phyloP scores from a whole-genome alignment of 176 grass and related monocot genomes.

The Oryza australiensis region DNA sequence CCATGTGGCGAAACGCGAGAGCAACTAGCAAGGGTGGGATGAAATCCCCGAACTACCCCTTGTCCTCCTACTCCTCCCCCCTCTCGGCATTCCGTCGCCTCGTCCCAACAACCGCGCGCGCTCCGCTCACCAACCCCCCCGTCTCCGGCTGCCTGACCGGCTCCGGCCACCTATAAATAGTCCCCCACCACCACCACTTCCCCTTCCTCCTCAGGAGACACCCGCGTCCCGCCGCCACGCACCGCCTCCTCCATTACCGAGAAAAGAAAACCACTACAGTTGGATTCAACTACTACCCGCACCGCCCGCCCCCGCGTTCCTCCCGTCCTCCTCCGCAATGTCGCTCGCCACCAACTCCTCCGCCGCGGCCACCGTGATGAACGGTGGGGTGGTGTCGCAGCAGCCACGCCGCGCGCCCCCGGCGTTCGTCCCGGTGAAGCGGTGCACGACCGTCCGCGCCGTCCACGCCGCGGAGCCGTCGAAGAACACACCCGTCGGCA shows the following conservation, averaged over 20 bases:
- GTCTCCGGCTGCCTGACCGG: slow-evolving; percentile 4
- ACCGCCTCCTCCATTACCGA: slow-evolving; percentile 13
- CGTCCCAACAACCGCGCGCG: slow-evolving; percentile 38
- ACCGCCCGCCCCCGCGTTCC: background rate
- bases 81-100: background rate
- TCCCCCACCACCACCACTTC: background rate
- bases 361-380: background rate
- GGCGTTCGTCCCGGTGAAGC: slow-evolving; percentile 27
- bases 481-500: background rate
- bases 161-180: slow-evolving; percentile 49
- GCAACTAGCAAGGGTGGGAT: background rate
- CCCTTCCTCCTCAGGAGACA: slow-evolving; percentile 30
- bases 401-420: background rate
- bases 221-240: slow-evolving; percentile 18
- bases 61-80: background rate
- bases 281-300: background rate
- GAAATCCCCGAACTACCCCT: background rate
- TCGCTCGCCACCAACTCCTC: slow-evolving; percentile 40
- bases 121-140: slow-evolving; percentile 44
- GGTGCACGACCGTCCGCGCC: slow-evolving; percentile 33
- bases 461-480: slow-evolving; percentile 55
- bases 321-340: slow-evolving; percentile 6
- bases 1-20: slow-evolving; percentile 8
- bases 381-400: background rate
- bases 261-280: background rate